Evolutionary conservation across 352 stramenopile genomes (phyloP).

Genomic region (Phytophthora uliginosa): DNA sequence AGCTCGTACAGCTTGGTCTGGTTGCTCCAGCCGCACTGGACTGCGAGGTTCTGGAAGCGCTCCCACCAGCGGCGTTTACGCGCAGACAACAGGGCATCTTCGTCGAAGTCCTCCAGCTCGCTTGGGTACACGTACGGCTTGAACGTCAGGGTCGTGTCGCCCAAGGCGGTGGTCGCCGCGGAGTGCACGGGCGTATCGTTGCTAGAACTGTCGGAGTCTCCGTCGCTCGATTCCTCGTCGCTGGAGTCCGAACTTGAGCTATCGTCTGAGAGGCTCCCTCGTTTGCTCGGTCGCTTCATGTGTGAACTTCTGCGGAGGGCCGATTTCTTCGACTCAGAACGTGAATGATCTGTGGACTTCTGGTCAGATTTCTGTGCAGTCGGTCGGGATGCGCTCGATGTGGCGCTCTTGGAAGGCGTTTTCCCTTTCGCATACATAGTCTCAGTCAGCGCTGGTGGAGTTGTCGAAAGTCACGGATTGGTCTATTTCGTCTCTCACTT

Average conservation of each 20-base stretch:
- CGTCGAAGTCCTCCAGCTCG: too few species aligned
- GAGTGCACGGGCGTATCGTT: too few species aligned
- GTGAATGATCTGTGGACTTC: background rate
- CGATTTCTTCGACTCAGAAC: background rate
- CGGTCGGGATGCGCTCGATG: background rate
- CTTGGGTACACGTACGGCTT: too few species aligned
- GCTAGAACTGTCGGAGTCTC: too few species aligned
- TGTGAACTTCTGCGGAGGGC: background rate
- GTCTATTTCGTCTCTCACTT: background rate
- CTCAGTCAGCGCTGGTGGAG: background rate
- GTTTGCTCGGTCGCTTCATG: background rate
- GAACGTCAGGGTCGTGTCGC: too few species aligned
- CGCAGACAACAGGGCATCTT: too few species aligned
- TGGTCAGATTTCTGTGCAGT: background rate
- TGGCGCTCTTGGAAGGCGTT: background rate
- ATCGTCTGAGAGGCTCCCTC: background rate
- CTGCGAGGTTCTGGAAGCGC: background rate
- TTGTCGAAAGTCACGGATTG: background rate
- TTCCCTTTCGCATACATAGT: background rate
- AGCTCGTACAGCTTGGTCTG: background rate
- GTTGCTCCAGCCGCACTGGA: background rate
- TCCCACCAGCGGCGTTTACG: background rate
- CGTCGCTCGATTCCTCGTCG: too few species aligned
- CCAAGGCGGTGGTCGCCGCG: too few species aligned
- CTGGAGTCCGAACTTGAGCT: background rate